Percentiles rank a stretch among this genome's conserved stretches.
phyloP scores from a whole-genome alignment of 2,329 filamentous ascomycete species.

The Capronia americana region DNA sequence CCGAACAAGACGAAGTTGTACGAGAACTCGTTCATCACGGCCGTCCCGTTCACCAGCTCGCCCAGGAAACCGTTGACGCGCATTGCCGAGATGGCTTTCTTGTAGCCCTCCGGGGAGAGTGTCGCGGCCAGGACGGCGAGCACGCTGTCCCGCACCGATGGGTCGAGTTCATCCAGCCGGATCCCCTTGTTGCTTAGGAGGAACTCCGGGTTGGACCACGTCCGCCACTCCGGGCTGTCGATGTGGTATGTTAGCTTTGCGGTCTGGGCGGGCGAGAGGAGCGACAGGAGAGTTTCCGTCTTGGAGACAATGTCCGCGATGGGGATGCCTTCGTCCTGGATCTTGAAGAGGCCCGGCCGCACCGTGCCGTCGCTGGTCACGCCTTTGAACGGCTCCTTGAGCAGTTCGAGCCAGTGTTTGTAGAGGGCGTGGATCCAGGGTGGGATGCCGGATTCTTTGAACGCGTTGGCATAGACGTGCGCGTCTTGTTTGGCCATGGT shows the following conservation, averaged over 20 bases:
- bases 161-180: conserved; percentile 68
- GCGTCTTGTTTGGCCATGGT: conserved; percentile 68
- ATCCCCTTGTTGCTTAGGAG: conserved; percentile 72
- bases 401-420: conserved; percentile 63
- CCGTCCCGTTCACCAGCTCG: conserved; percentile 65
- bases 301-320: conserved; percentile 64
- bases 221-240: conserved; percentile 74
- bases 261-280: conserved; percentile 59
- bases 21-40: conserved; percentile 74
- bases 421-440: conserved; percentile 72
- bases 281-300: conserved; percentile 54
- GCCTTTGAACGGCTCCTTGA: conserved; percentile 71
- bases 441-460: conserved; percentile 64
- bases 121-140: conserved; percentile 64
- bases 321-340: conserved; percentile 69
- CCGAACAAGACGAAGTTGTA: conserved; percentile 80
- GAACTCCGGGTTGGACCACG: conserved; percentile 76
- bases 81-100: conserved; percentile 73
- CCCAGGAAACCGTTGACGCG: conserved; percentile 77
- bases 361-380: conserved; percentile 71
- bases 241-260: conserved; percentile 64
- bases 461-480: conserved; percentile 66
- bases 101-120: conserved; percentile 72
- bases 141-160: conserved; percentile 56
- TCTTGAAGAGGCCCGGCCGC: conserved; percentile 60